These are phyloP conservation scores for Lipomyces kockii DNA, from an alignment of 805 yeast species.

Conservation along the genomic window DNA sequence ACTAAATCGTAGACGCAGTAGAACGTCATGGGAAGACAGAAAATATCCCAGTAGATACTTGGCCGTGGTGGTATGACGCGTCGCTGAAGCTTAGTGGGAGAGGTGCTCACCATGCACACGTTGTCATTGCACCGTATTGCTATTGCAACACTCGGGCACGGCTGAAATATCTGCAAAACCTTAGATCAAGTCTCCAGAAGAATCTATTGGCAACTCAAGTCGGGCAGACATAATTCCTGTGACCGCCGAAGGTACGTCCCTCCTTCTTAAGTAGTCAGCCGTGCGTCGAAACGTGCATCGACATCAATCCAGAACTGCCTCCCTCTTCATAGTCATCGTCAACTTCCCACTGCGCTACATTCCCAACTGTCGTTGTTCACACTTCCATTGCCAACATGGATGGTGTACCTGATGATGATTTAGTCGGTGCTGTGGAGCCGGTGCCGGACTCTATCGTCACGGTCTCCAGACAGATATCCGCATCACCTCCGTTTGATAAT, in stretches of 20 bases:
- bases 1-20: background rate
- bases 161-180: background rate
- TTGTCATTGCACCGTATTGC: background rate
- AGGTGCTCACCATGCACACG: background rate
- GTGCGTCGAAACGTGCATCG: background rate
- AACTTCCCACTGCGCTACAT: background rate
- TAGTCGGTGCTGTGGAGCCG: constrained; percentile 9
- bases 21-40: no score
- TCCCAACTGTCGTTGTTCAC: background rate
- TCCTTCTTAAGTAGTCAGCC: background rate
- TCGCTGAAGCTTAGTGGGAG: background rate
- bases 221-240: background rate
- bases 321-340: background rate
- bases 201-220: background rate
- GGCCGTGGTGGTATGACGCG: background rate
- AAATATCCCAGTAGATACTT: no score
- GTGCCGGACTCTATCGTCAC: constrained; percentile 2
- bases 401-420: background rate
- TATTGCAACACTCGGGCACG: background rate
- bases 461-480: background rate
- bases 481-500: constrained; percentile 5
- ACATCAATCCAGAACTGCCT: no score
- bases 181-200: background rate
- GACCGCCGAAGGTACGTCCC: background rate
- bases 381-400: background rate